These are phyloP conservation scores for Thraustochytrium striatum DNA, from an alignment of 352 stramenopile genomes.

Conservation along the genomic window DNA sequence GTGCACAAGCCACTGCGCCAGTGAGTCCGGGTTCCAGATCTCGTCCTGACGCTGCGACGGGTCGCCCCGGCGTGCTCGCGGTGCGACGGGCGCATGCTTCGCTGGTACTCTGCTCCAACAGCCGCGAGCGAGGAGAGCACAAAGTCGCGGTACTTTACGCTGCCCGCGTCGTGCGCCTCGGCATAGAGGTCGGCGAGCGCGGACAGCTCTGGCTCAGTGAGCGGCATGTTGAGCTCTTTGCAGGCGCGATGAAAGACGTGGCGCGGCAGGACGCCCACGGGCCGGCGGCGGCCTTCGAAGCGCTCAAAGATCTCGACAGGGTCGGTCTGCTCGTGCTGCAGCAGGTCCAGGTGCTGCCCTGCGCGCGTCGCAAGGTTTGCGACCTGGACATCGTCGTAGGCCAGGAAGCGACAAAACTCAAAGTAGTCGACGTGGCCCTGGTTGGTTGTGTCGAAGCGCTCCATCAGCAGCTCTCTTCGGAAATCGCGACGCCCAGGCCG, in stretches of 20 bases:
- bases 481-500: constrained; percentile 25
- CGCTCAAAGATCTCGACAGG: not conserved
- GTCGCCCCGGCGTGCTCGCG: not conserved
- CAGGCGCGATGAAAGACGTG: constrained; percentile 38
- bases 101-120: constrained; percentile 1
- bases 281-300: constrained; percentile 3
- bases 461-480: constrained; percentile 28
- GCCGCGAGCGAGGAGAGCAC: not conserved
- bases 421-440: constrained; percentile 34
- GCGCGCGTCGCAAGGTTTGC: constrained; percentile 13
- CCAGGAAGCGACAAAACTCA: constrained; percentile 44
- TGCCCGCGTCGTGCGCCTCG: not conserved
- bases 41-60: not conserved
- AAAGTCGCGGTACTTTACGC: constrained; percentile 38
- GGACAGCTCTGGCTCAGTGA: constrained; percentile 13
- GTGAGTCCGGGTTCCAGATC: constrained; percentile 12
- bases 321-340: constrained; percentile 19
- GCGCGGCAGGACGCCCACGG: constrained; percentile 8
- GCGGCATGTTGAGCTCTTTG: constrained; percentile 16
- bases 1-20: not conserved
- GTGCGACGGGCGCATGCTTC: not conserved
- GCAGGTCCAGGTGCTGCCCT: not conserved
- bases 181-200: constrained; percentile 18
- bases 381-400: constrained; percentile 15
- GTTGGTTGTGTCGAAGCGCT: constrained; percentile 32